These are phyloP conservation scores for Fusarium xyrophilum DNA, from an alignment of 2,329 filamentous ascomycete genomes.

Conservation along the genomic window DNA sequence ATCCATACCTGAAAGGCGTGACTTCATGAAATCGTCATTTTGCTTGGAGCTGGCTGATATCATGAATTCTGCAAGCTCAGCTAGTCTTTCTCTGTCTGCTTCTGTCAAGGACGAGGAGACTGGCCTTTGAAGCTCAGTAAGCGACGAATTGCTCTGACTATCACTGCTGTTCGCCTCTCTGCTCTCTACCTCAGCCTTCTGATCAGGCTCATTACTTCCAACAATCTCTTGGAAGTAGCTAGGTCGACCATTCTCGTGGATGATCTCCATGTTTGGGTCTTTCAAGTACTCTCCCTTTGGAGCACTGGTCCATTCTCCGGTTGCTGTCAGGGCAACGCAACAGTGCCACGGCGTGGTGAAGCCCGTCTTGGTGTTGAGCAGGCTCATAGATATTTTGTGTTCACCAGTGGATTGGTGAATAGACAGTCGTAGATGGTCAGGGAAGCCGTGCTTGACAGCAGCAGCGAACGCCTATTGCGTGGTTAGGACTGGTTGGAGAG, in stretches of 20 bases:
- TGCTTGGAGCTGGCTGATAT: not conserved
- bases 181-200: too few species aligned
- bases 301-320: constrained; percentile 1
- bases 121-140: not conserved
- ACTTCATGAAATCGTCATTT: accelerated
- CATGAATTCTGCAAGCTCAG: not conserved
- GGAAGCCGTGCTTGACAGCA: constrained; percentile 40
- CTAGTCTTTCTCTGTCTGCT: not conserved
- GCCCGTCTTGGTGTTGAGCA: constrained; percentile 42
- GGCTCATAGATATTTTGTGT: constrained; percentile 41
- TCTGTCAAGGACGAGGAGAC: not conserved
- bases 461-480: constrained; percentile 40
- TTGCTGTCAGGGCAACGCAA: not conserved
- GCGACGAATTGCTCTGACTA: accelerated
- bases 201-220: accelerated
- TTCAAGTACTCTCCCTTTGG: constrained; percentile 12
- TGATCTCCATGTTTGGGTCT: not conserved
- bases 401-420: constrained; percentile 43
- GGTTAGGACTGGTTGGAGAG: not conserved
- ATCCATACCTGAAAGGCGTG: too few species aligned
- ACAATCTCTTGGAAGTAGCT: not conserved
- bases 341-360: constrained; percentile 47
- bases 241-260: not conserved
- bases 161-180: accelerated
- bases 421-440: constrained; percentile 41